Conservation (phyloP, 768 basidiomycete species). For the Lactarius psammicola region DNA sequence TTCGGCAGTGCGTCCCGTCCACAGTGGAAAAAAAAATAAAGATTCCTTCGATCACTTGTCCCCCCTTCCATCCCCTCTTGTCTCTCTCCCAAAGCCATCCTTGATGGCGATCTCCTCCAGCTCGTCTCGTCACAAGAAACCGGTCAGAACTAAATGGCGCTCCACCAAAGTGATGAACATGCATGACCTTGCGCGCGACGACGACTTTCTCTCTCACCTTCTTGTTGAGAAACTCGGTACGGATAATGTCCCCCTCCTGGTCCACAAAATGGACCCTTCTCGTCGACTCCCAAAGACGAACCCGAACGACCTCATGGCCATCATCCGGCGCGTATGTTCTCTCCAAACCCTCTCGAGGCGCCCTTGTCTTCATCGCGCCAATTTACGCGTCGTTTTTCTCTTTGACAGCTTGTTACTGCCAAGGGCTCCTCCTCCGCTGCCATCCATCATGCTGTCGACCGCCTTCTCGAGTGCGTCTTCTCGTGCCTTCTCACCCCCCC, state of each 20-base stretch:
- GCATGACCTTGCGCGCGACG: slow-evolving; percentile 85
- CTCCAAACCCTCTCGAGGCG: slow-evolving; percentile 27
- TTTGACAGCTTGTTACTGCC: slow-evolving; percentile 53
- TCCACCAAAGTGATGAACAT: slow-evolving; percentile 90
- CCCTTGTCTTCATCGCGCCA: slow-evolving; percentile 21
- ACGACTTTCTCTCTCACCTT: slow-evolving; percentile 87
- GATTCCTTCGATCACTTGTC: background rate
- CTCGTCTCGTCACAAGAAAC: slow-evolving; percentile 9
- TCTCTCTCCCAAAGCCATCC: slow-evolving; percentile 13
- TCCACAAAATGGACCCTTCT: slow-evolving; percentile 86
- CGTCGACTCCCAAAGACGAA: slow-evolving; percentile 76
- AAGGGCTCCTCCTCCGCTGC: slow-evolving; percentile 56
- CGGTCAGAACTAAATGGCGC: slow-evolving; percentile 48
- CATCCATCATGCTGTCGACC: slow-evolving; percentile 72
- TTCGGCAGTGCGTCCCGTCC: background rate
- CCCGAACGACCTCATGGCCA: slow-evolving; percentile 61
- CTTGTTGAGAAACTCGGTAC: slow-evolving; percentile 88
- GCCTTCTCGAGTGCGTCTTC: slow-evolving; percentile 65
- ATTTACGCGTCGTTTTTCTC: slow-evolving; percentile 26
- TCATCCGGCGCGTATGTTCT: slow-evolving; percentile 71
- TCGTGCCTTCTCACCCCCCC: slow-evolving; percentile 31
- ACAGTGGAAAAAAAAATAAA: background rate
- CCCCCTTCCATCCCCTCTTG: background rate
- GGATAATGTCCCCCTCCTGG: slow-evolving; percentile 71
- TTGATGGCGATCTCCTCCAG: slow-evolving; percentile 14